Evolutionary conservation across 2,329 filamentous ascomycete genomes (phyloP).

Genomic region (Exserohilum rostratum): DNA sequence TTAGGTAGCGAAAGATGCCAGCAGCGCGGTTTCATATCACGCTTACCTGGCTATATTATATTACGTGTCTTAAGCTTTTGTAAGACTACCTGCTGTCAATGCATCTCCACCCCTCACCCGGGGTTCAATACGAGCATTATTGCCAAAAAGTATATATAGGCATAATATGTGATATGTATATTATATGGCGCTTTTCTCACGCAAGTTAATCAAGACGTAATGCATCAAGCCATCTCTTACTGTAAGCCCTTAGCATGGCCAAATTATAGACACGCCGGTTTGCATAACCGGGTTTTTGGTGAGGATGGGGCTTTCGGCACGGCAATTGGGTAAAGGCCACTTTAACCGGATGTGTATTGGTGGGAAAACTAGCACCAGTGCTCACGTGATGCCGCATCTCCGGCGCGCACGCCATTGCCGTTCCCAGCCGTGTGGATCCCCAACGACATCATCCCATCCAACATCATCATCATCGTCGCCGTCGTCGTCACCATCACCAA

Average conservation of each 20-base stretch:
- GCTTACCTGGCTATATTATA: slow-evolving; percentile 17
- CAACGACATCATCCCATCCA: slow-evolving; percentile 7
- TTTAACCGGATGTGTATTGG: slow-evolving; percentile 24
- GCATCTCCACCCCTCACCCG: slow-evolving; percentile 1
- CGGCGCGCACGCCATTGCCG: not conserved
- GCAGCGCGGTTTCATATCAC: slow-evolving; percentile 16
- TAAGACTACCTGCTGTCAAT: not conserved
- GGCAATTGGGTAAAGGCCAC: not conserved
- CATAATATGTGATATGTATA: not conserved
- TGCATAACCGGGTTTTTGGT: slow-evolving; percentile 1
- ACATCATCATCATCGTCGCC: slow-evolving; percentile 3
- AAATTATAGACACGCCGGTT: not conserved
- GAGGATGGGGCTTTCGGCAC: not conserved
- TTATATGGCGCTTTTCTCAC: too few relatives aligned
- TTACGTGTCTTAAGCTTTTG: slow-evolving; percentile 15
- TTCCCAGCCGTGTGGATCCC: slow-evolving; percentile 2
- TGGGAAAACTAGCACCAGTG: slow-evolving; percentile 14
- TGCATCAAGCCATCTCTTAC: not conserved
- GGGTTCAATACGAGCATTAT: slow-evolving; percentile 5
- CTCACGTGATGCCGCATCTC: slow-evolving; percentile 21
- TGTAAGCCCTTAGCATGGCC: not conserved
- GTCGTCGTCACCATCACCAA: not conserved
- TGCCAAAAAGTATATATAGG: not conserved
- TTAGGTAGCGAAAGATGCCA: slow-evolving; percentile 17
- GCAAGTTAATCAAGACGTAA: not conserved